These are phyloP conservation scores for Hymenotorrendiella dingleyae DNA, from an alignment of 2,329 filamentous ascomycete species.

Conservation along the genomic window DNA sequence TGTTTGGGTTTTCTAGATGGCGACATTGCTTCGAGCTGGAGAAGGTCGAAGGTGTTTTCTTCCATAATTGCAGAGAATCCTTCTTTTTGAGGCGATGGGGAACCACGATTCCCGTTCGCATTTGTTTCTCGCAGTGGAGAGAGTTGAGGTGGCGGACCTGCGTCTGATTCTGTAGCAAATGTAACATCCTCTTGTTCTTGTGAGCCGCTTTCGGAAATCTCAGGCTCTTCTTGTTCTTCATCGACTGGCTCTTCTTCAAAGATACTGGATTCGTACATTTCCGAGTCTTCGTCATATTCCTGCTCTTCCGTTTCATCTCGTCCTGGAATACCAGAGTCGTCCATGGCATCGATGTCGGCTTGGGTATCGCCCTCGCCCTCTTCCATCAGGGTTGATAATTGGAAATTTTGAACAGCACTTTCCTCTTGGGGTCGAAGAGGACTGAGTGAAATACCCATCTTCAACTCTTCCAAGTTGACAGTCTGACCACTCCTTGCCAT, in stretches of 20 bases:
- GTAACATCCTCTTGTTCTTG: slow-evolving; percentile 24
- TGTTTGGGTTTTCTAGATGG: slow-evolving; percentile 29
- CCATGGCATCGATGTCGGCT: slow-evolving; percentile 31
- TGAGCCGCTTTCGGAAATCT: slow-evolving; percentile 16
- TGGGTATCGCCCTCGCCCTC: slow-evolving; percentile 29
- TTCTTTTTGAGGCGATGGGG: slow-evolving; percentile 29
- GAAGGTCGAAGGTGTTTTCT: slow-evolving; percentile 41
- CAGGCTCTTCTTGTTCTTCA: slow-evolving; percentile 12
- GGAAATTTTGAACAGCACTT: slow-evolving; percentile 37
- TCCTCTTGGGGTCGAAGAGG: slow-evolving; percentile 51
- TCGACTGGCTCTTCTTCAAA: slow-evolving; percentile 42
- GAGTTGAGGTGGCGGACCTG: slow-evolving; percentile 28
- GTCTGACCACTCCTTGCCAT: slow-evolving; percentile 67
- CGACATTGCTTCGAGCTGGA: slow-evolving; percentile 32
- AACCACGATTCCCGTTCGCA: slow-evolving; percentile 25
- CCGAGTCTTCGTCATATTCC: slow-evolving; percentile 25
- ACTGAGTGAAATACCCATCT: slow-evolving; percentile 60
- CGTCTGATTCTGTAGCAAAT: slow-evolving; percentile 21
- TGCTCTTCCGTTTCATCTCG: slow-evolving; percentile 23
- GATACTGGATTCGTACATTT: slow-evolving; percentile 35
- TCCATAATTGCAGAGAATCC: slow-evolving; percentile 43
- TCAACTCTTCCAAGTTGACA: slow-evolving; percentile 62
- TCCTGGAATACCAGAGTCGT: slow-evolving; percentile 20
- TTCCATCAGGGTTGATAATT: slow-evolving; percentile 25
- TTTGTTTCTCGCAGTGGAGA: slow-evolving; percentile 40